Conservation (phyloP, 805 yeast genomes). For the Lipomyces sp. region DNA sequence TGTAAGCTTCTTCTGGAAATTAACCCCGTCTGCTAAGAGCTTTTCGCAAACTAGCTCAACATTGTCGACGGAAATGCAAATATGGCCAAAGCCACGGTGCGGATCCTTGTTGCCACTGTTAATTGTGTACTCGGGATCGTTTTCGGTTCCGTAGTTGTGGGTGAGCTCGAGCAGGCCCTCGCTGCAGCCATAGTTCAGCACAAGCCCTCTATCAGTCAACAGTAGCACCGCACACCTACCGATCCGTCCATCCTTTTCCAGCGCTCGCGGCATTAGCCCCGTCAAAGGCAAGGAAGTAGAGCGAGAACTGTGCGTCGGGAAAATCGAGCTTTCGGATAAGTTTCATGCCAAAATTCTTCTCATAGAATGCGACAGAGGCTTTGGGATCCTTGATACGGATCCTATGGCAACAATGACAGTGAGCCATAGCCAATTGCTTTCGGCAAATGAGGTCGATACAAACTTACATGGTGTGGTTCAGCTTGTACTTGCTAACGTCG, state of each 20-base stretch:
- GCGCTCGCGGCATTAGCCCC: constrained; percentile 43
- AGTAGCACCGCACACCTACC: constrained; percentile 24
- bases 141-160: constrained; percentile 73
- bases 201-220: background rate
- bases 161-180: constrained; percentile 80
- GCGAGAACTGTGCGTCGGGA: constrained; percentile 55
- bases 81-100: constrained; percentile 89
- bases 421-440: background rate
- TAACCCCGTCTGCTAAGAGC: constrained; percentile 60
- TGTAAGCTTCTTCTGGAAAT: constrained; percentile 73
- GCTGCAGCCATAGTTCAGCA: constrained; percentile 25
- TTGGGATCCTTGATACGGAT: constrained; percentile 80
- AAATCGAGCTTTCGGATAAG: constrained; percentile 51
- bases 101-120: constrained; percentile 85
- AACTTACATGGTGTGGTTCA: constrained; percentile 49
- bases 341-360: constrained; percentile 69
- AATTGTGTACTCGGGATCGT: constrained; percentile 51
- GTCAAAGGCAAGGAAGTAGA: constrained; percentile 66
- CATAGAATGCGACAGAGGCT: constrained; percentile 68
- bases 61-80: constrained; percentile 82
- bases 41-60: constrained; percentile 58
- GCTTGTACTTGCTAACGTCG: constrained; percentile 32
- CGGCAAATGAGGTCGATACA: background rate
- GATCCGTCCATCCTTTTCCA: constrained; percentile 41
- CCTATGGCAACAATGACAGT: constrained; percentile 41